These are phyloP conservation scores for Brassica balearica DNA, from an alignment of 441 rosid species.

Conservation along the genomic window DNA sequence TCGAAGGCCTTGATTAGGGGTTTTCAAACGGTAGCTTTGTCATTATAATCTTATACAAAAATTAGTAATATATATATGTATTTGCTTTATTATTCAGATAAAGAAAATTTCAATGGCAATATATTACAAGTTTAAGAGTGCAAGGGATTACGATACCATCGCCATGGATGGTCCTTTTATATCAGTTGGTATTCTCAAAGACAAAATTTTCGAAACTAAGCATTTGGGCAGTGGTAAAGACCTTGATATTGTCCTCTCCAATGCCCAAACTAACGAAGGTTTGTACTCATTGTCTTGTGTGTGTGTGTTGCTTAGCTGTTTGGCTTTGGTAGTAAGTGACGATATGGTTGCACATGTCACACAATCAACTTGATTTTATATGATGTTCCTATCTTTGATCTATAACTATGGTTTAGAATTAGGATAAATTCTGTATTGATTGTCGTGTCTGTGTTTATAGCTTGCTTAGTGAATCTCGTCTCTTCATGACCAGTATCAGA, in stretches of 20 bases:
- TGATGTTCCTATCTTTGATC: constrained; percentile 6
- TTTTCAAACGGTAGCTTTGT: constrained; percentile 37
- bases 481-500: constrained; percentile 16
- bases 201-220: constrained; percentile 98
- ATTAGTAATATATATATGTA: constrained; percentile 39
- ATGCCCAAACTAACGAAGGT: constrained; percentile 99
- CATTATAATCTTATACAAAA: constrained; percentile 23
- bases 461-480: background rate
- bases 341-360: background rate
- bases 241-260: constrained; percentile 95
- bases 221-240: constrained; percentile 98
- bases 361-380: background rate
- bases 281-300: constrained; percentile 47
- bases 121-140: constrained; percentile 99
- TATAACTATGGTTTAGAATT: background rate
- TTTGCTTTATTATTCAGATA: constrained; percentile 47
- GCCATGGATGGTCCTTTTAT: constrained; percentile 97
- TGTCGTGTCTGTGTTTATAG: background rate
- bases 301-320: constrained; percentile 6
- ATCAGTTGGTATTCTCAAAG: constrained; percentile 96
- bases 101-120: constrained; percentile 70
- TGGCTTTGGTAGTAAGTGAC: background rate
- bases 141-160: constrained; percentile 93
- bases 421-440: background rate
- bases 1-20: constrained; percentile 42